Percentiles rank a stretch among this genome's conserved stretches.
Evolutionary conservation across 768 basidiomycete species (phyloP).

Genomic region (Auricularia sp.): DNA sequence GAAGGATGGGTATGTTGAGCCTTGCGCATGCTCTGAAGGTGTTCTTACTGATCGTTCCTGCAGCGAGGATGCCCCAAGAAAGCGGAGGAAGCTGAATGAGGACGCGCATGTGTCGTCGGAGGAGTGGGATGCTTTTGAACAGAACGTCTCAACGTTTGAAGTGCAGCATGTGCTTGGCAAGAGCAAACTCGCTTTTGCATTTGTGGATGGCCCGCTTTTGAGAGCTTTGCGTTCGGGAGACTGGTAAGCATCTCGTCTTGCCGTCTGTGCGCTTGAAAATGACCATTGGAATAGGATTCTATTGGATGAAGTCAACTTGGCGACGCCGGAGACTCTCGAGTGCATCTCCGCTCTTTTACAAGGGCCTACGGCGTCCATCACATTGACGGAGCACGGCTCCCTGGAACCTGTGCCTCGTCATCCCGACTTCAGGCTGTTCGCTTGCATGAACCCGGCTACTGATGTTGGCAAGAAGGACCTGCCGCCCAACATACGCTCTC

Average conservation of each 20-base stretch:
- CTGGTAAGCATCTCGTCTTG: constrained; percentile 47
- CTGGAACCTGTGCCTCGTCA: constrained; percentile 85
- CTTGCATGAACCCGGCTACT: constrained; percentile 99
- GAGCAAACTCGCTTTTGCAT: constrained; percentile 86
- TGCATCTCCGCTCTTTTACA: constrained; percentile 83
- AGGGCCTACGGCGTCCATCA: constrained; percentile 78
- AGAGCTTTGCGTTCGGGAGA: constrained; percentile 80
- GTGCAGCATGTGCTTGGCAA: constrained; percentile 80
- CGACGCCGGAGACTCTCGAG: constrained; percentile 89
- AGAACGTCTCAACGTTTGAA: constrained; percentile 70
- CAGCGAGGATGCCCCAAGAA: constrained; percentile 40
- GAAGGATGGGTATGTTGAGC: background rate
- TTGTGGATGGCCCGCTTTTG: constrained; percentile 93
- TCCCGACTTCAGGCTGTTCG: constrained; percentile 91
- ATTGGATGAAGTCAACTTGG: constrained; percentile 93
- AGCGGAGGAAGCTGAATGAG: constrained; percentile 56
- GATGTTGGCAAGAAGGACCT: constrained; percentile 98
- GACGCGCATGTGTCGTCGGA: constrained; percentile 33
- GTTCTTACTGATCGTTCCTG: background rate
- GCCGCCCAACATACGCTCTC: constrained; percentile 76
- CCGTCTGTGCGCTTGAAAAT: background rate
- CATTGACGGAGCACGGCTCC: constrained; percentile 86
- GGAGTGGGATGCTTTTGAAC: constrained; percentile 60
- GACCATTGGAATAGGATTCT: constrained; percentile 53
- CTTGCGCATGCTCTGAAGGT: background rate